These are phyloP conservation scores for Coprinopsis cinerea DNA, from an alignment of 768 basidiomycete species.

Conservation along the genomic window DNA sequence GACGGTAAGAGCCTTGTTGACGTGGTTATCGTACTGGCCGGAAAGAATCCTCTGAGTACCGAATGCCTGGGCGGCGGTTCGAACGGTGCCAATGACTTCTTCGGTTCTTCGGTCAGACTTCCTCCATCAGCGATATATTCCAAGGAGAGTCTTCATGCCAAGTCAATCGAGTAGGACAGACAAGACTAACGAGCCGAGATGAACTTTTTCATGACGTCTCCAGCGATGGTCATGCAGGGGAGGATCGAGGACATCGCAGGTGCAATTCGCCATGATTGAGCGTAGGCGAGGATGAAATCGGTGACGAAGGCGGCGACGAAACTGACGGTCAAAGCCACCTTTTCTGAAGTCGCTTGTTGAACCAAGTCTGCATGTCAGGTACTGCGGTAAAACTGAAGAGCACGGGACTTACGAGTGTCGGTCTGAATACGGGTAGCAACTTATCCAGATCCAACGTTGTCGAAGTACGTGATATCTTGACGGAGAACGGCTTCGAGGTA, in stretches of 20 bases:
- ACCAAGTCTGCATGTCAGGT: too few species aligned
- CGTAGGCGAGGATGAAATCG: conserved; percentile 65
- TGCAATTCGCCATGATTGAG: conserved; percentile 62
- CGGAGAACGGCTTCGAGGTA: conserved; percentile 71
- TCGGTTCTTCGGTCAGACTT: conserved; percentile 70
- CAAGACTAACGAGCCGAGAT: conserved; percentile 50
- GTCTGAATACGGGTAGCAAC: too few species aligned
- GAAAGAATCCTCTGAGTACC: conserved; percentile 58
- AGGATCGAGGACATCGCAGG: conserved; percentile 66
- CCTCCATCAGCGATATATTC: conserved; percentile 65
- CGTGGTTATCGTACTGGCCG: conserved; percentile 50
- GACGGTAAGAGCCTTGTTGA: conserved; percentile 37
- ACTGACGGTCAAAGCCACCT: conserved; percentile 54
- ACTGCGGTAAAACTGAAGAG: too few species aligned
- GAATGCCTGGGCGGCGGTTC: conserved; percentile 81
- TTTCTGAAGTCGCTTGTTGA: conserved; percentile 78
- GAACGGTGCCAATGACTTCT: conserved; percentile 78
- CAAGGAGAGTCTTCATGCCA: conserved; percentile 41
- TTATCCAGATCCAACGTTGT: conserved; percentile 78
- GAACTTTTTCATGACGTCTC: conserved; percentile 54
- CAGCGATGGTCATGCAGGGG: conserved; percentile 64
- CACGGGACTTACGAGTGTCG: not conserved
- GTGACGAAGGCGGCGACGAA: conserved; percentile 59
- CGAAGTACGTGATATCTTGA: conserved; percentile 78
- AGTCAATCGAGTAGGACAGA: conserved; percentile 13